Evolutionary conservation across 1,284 basidiomycete genomes (phyloP).

Genomic region (Naganishia cerealis): DNA sequence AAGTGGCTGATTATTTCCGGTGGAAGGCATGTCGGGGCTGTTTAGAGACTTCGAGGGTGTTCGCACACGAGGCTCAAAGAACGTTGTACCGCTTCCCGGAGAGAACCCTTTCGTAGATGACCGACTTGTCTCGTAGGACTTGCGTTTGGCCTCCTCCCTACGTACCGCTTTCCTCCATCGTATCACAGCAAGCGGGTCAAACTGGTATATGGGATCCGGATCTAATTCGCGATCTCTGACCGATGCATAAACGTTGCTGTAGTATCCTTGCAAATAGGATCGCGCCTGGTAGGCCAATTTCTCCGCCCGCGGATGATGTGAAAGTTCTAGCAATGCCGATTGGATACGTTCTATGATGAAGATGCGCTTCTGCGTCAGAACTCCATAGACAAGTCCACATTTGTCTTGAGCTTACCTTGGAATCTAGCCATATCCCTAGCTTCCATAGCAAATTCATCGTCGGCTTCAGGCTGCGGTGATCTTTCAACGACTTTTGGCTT

Average conservation of each 20-base stretch:
- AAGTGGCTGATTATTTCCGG: background rate
- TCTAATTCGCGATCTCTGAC: slow-evolving; percentile 20
- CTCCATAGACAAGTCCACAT: background rate
- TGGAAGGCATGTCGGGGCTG: slow-evolving; percentile 1
- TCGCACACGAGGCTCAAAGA: background rate
- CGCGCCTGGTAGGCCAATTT: slow-evolving; percentile 43
- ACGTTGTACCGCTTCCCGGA: background rate
- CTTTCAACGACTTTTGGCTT: slow-evolving; percentile 5
- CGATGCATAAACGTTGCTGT: slow-evolving; percentile 43
- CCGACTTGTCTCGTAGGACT: slow-evolving; percentile 6
- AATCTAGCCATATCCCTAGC: slow-evolving; percentile 11
- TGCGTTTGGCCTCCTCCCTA: slow-evolving; percentile 23
- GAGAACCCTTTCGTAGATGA: background rate
- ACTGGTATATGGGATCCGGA: slow-evolving; percentile 12
- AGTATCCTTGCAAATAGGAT: slow-evolving; percentile 49
- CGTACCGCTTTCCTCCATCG: slow-evolving; percentile 33
- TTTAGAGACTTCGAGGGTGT: slow-evolving; percentile 3
- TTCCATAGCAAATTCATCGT: slow-evolving; percentile 10
- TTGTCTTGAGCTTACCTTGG: slow-evolving; percentile 14
- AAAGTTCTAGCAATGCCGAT: slow-evolving; percentile 44
- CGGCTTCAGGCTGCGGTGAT: background rate
- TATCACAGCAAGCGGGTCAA: slow-evolving; percentile 32
- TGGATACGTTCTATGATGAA: slow-evolving; percentile 7
- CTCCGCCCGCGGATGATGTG: slow-evolving; percentile 48
- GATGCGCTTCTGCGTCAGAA: background rate